A percentile compares a stretch with the other conserved stretches of the same genome.
Conservation (phyloP, 371 early-diverging fungal genomes). For the Thermomucor indicae-seudaticae region DNA sequence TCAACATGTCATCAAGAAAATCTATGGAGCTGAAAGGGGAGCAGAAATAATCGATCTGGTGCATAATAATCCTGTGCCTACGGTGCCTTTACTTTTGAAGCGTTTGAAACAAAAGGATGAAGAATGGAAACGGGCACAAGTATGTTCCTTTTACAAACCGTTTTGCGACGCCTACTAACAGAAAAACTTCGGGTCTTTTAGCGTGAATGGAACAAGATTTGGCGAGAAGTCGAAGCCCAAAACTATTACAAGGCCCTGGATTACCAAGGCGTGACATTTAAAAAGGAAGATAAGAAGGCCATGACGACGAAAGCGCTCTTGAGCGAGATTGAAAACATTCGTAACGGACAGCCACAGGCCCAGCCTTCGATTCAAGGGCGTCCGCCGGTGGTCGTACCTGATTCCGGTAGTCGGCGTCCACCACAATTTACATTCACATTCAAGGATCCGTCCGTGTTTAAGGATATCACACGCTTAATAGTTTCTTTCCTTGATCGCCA, state of each 20-base stretch:
- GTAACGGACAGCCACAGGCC: constrained; percentile 13
- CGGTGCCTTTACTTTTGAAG: constrained; percentile 94
- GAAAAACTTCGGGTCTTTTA: constrained; percentile 18
- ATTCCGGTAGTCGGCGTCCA: constrained; percentile 7
- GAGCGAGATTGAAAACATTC: constrained; percentile 76
- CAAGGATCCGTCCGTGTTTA: constrained; percentile 60
- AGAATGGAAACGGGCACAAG: constrained; percentile 80
- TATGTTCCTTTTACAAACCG: constrained; percentile 1
- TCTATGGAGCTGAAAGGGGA: constrained; percentile 86
- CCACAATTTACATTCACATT: constrained; percentile 64
- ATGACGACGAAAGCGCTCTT: constrained; percentile 73
- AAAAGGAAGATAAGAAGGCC: constrained; percentile 78
- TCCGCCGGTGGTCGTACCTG: constrained; percentile 5
- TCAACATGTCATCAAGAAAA: constrained; percentile 86
- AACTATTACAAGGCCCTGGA: constrained; percentile 98
- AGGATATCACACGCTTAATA: constrained; percentile 64
- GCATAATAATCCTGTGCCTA: constrained; percentile 87
- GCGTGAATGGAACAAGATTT: constrained; percentile 93
- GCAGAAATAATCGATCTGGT: constrained; percentile 90
- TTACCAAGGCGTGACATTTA: constrained; percentile 89
- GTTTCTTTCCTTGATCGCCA: constrained; percentile 51
- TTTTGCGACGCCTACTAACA: not conserved
- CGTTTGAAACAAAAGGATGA: constrained; percentile 97
- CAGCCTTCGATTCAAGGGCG: constrained; percentile 5
- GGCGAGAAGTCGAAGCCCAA: constrained; percentile 91